Percentiles rank a stretch among this genome's conserved stretches.
Conservation (phyloP, 2,329 filamentous ascomycete species). For the Chaetomiaceae sp. region DNA sequence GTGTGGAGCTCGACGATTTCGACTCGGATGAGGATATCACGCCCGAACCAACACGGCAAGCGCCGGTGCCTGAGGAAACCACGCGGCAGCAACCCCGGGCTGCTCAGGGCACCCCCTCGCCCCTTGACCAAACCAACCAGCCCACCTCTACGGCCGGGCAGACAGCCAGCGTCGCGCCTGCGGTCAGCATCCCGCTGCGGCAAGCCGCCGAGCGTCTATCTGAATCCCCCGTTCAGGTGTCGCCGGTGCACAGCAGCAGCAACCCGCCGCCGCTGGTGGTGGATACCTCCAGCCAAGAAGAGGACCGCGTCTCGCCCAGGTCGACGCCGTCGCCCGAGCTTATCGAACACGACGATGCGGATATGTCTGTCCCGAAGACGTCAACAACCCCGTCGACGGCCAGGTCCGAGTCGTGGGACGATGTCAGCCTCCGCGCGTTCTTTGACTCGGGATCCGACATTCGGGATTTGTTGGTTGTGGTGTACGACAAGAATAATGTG, state of each 20-base stretch:
- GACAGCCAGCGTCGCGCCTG: constrained; percentile 30
- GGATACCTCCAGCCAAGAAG: constrained; percentile 66
- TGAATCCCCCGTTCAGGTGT: constrained; percentile 65
- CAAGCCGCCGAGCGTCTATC: constrained; percentile 46
- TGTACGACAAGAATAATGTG: constrained; percentile 86
- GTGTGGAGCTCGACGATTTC: constrained; percentile 66
- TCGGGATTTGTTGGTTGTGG: constrained; percentile 81
- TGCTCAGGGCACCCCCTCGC: constrained; percentile 35
- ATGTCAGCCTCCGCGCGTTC: constrained; percentile 78
- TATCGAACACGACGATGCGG: constrained; percentile 43
- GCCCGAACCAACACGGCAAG: constrained; percentile 27
- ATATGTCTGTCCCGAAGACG: constrained; percentile 39
- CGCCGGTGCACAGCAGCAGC: constrained; percentile 45
- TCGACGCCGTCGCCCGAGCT: constrained; percentile 63
- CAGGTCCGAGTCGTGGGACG: constrained; percentile 70
- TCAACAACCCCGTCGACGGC: constrained; percentile 51
- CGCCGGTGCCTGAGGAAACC: constrained; percentile 24
- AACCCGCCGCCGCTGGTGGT: constrained; percentile 63
- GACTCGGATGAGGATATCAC: constrained; percentile 49
- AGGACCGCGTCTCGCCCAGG: constrained; percentile 54
- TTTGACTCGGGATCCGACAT: constrained; percentile 88
- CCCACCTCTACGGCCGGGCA: constrained; percentile 28
- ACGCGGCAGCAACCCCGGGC: constrained; percentile 32
- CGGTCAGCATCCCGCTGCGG: constrained; percentile 24
- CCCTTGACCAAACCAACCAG: constrained; percentile 35